Percentiles rank a stretch among this genome's conserved stretches.
phyloP scores from a whole-genome alignment of 2,329 filamentous ascomycete species.

The Rutstroemia sydowiana region DNA sequence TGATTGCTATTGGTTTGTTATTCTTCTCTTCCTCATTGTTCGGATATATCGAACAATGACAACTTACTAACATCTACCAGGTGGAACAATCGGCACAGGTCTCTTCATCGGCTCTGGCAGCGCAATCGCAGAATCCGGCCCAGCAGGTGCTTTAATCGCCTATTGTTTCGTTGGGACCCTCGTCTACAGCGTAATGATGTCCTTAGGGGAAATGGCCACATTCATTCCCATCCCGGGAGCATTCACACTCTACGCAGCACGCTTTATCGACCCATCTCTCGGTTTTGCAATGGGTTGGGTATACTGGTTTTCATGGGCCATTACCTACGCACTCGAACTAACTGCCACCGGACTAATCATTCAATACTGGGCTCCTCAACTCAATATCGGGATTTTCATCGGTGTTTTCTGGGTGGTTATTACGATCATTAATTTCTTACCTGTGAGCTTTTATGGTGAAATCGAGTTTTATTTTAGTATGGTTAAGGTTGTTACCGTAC shows the following conservation, averaged over 20 bases:
- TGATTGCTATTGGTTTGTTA: slow-evolving; percentile 50
- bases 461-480: slow-evolving; percentile 72
- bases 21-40: slow-evolving; percentile 19
- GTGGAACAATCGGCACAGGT: slow-evolving; percentile 64
- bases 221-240: slow-evolving; percentile 71
- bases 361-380: slow-evolving; percentile 59
- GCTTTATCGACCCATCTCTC: slow-evolving; percentile 65
- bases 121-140: slow-evolving; percentile 56
- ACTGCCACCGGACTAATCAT: slow-evolving; percentile 68
- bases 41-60: no score
- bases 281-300: slow-evolving; percentile 78
- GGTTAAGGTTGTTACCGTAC: slow-evolving; percentile 68
- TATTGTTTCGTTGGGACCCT: slow-evolving; percentile 64
- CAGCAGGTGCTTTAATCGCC: slow-evolving; percentile 58
- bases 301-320: slow-evolving; percentile 74
- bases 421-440: slow-evolving; percentile 61
- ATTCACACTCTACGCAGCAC: slow-evolving; percentile 68
- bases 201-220: slow-evolving; percentile 66
- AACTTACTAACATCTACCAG: slow-evolving; percentile 14
- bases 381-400: slow-evolving; percentile 67
- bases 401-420: slow-evolving; percentile 66
- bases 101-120: slow-evolving; percentile 62
- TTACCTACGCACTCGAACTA: slow-evolving; percentile 66
- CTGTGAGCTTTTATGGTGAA: slow-evolving; percentile 67
- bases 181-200: slow-evolving; percentile 68